Evolutionary conservation across 768 basidiomycete genomes (phyloP), one percentile per base, ranked within the genome.

Genomic region (Lentinula edodes): DNA sequence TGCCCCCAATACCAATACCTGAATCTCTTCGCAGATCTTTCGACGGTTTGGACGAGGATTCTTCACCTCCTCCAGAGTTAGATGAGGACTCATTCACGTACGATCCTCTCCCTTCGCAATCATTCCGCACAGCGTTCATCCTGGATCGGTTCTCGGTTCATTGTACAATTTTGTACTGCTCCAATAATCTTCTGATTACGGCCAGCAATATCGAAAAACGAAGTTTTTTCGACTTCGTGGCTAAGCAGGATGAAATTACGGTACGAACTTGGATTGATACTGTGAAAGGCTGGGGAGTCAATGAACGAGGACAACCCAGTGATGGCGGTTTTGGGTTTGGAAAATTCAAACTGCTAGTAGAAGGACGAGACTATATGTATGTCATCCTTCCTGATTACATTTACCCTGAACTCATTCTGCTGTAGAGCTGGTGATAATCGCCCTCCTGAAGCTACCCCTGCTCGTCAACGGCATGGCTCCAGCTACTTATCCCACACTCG

Each of bases 261-360:
- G 89, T 93, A 23, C 81, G 84, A 28, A 81, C 78, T 58, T 91
- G 89, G 89, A 86, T 93, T 56, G 86, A 86, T 63, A 82, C 83
- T 55, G 83, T 91, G 66, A 93, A 93, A 69, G 82, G 84, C 2
- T 91, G 90, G 87, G 90, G 90, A 16, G 89, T 92, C 53, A 92
- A 92, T 64, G 91, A 92, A 71, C 82, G 84, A 2, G 91, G 90
- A 0, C 88, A 89, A 72, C 90, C 90, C 23, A 89, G 87, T 68
- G 89, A 91, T 65, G 90, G 90, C 38, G 91, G 91, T 1, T 93
- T 93, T 69, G 91, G 89, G 15, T 93, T 89, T 72, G 90, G 90
- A 16, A 83, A 81, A 67, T 93, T 93, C 66, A 74, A 71, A 45
- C 66, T 90, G 3, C 71, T 81, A 57, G 72, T 79, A 1, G 77